Evolutionary conservation across 2,329 filamentous ascomycete species (phyloP).

Genomic region (Aquanectria penicillioides): DNA sequence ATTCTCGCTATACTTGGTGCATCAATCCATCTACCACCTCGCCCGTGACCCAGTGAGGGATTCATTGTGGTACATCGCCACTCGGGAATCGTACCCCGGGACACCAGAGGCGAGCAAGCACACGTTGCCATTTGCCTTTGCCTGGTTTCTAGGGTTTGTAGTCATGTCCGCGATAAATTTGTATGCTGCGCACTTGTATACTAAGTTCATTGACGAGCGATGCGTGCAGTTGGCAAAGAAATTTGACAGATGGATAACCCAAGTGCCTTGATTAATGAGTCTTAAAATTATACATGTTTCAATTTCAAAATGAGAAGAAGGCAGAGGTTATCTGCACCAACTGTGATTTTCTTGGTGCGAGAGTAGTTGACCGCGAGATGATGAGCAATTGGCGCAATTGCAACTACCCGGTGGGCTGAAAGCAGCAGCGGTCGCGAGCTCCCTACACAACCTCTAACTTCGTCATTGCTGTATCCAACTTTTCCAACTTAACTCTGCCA

Average conservation of each 20-base stretch:
- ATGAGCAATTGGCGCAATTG: too few species aligned
- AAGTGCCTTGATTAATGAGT: not conserved
- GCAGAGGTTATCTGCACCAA: too few species aligned
- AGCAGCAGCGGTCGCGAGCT: too few species aligned
- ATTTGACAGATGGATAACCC: constrained; percentile 18
- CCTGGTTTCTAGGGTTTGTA: constrained; percentile 13
- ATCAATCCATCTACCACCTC: constrained; percentile 24
- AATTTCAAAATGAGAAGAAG: too few species aligned
- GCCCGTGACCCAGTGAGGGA: constrained; percentile 16
- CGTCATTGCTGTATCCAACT: too few species aligned
- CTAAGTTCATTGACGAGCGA: constrained; percentile 15
- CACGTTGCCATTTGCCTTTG: constrained; percentile 13
- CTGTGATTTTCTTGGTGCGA: too few species aligned
- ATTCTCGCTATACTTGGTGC: constrained; percentile 22
- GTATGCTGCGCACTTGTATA: constrained; percentile 21
- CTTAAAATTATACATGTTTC: not conserved
- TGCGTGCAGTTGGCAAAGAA: constrained; percentile 18
- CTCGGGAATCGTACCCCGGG: constrained; percentile 13
- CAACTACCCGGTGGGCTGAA: too few species aligned
- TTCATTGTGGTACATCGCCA: constrained; percentile 12
- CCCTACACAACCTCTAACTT: too few species aligned
- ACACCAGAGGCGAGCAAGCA: constrained; percentile 7
- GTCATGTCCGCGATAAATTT: constrained; percentile 18
- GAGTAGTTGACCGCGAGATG: too few species aligned
- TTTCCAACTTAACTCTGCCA: too few species aligned